phyloP scores from a whole-genome alignment of 495 filamentous ascomycete species.

The Mycothermus thermophilus region DNA sequence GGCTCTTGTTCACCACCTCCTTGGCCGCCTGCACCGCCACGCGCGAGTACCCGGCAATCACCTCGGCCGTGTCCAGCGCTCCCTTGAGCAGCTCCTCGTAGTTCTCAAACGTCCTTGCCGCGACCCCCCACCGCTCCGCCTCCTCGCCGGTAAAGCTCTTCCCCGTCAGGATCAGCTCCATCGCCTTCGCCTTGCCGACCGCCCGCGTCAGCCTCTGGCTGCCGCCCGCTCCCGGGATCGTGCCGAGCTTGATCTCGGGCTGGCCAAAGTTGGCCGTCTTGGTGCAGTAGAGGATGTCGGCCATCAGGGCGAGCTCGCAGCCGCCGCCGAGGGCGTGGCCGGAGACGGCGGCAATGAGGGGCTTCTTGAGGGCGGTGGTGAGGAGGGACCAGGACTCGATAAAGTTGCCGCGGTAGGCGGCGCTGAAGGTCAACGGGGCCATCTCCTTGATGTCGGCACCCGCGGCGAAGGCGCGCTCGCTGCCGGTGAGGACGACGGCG shows the following conservation, averaged over 20 bases:
- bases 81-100: conserved; percentile 71
- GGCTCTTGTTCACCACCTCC: conserved; percentile 95
- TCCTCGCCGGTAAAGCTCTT: conserved; percentile 66
- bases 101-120: conserved; percentile 64
- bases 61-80: conserved; percentile 68
- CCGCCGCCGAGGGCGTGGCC: conserved; percentile 90
- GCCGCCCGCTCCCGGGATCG: conserved; percentile 84
- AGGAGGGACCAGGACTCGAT: conserved; percentile 86
- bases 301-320: conserved; percentile 97
- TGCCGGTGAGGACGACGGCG: conserved; percentile 78
- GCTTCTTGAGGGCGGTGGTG: conserved; percentile 69
- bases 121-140: conserved; percentile 83
- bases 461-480: conserved; percentile 78
- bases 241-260: conserved; percentile 89
- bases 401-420: conserved; percentile 76
- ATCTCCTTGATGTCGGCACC: conserved; percentile 99
- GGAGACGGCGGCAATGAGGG: conserved; percentile 84
- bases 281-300: conserved; percentile 86
- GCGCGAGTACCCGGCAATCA: conserved; percentile 65
- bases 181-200: conserved; percentile 78
- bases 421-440: conserved; percentile 72
- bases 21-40: conserved; percentile 84
- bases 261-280: conserved; percentile 76
- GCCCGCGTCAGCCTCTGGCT: conserved; percentile 77
- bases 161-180: conserved; percentile 89